phyloP scores from a whole-genome alignment of 257 asterid genomes.

The Ballota nigra region DNA sequence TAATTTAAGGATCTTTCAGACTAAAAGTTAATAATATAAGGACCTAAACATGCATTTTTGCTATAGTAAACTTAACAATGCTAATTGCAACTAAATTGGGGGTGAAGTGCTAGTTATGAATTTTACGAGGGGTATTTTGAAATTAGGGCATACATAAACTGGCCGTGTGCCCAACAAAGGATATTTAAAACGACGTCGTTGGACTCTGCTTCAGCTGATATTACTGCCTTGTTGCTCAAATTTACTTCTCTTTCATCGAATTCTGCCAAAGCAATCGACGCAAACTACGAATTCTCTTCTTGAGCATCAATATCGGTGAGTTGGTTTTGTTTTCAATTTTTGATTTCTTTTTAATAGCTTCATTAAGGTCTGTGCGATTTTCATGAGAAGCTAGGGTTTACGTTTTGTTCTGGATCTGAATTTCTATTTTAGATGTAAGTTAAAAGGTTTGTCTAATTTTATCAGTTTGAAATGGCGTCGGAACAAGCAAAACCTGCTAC shows the following conservation, averaged over 20 bases:
- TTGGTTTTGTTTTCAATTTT: background rate
- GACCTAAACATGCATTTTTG: too few species aligned
- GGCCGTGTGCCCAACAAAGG: background rate
- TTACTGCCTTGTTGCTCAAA: background rate
- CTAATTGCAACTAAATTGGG: background rate
- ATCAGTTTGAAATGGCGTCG: slow-evolving; percentile 51
- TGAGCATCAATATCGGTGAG: slow-evolving; percentile 21
- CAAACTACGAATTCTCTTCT: background rate
- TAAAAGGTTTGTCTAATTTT: background rate
- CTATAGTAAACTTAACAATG: background rate
- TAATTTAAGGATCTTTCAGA: too few species aligned
- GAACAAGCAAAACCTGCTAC: slow-evolving; percentile 64
- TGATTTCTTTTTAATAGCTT: background rate
- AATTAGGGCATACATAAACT: background rate
- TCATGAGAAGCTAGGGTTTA: slow-evolving; percentile 5
- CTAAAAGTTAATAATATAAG: too few species aligned
- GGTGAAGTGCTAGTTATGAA: background rate
- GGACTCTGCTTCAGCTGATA: background rate
- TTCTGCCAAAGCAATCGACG: slow-evolving; percentile 7
- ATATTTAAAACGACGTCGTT: background rate
- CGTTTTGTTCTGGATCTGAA: slow-evolving; percentile 1
- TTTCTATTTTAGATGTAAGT: background rate
- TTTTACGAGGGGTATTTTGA: slow-evolving; percentile 1
- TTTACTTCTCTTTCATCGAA: background rate
- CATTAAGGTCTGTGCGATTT: background rate